Percentiles rank a stretch among this genome's conserved stretches.
Conservation (phyloP, 495 filamentous ascomycete genomes). For the Aeminium ludgeri region DNA sequence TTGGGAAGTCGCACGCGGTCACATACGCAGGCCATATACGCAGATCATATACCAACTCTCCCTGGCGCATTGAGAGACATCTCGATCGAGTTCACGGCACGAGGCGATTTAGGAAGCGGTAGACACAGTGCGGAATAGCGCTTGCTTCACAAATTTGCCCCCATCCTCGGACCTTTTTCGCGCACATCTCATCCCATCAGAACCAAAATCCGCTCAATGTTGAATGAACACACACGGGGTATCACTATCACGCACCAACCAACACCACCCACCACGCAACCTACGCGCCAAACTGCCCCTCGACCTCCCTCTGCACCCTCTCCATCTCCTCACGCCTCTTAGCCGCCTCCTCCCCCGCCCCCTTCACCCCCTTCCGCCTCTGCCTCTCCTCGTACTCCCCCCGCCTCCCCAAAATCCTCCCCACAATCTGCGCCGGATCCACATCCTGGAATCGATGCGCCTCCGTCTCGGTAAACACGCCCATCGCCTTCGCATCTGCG, state of each 20-base stretch:
- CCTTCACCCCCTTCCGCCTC: slow-evolving; percentile 72
- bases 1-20: no score
- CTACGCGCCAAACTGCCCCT: slow-evolving; percentile 20
- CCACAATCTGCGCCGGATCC: slow-evolving; percentile 84
- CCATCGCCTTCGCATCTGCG: slow-evolving; percentile 35
- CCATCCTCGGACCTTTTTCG: no score
- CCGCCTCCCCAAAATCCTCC: slow-evolving; percentile 67
- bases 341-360: slow-evolving; percentile 47
- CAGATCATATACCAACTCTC: no score
- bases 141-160: no score
- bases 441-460: slow-evolving; percentile 67
- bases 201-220: no score
- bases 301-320: slow-evolving; percentile 27
- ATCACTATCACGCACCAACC: background rate
- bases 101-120: no score
- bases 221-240: background rate
- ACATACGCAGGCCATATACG: no score
- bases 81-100: no score
- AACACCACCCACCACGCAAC: background rate
- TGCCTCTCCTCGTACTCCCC: slow-evolving; percentile 82
- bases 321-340: slow-evolving; percentile 37
- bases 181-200: no score
- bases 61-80: no score
- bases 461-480: slow-evolving; percentile 24
- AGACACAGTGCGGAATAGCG: no score